A percentile compares a stretch with the other conserved stretches of the same genome.
These are phyloP conservation scores for Clonostachys chloroleuca DNA, from an alignment of 2,329 filamentous ascomycete genomes.

Conservation along the genomic window DNA sequence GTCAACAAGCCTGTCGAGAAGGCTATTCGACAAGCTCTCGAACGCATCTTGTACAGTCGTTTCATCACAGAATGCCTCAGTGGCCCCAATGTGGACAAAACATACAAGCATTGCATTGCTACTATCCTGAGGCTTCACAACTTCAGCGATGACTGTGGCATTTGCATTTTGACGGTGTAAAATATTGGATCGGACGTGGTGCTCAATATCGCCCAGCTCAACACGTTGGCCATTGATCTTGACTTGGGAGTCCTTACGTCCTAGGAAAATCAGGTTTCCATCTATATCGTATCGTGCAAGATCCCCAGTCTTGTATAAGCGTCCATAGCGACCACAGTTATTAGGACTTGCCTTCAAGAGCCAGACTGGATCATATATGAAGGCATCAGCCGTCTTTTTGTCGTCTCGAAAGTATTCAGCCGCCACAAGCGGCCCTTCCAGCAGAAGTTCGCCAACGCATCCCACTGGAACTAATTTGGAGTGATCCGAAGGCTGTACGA, in stretches of 20 bases:
- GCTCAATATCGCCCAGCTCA: constrained; percentile 34
- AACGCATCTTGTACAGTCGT: too few relatives aligned
- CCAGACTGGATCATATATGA: constrained; percentile 3
- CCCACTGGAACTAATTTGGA: neutral
- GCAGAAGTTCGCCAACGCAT: constrained; percentile 31
- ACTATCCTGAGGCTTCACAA: too few relatives aligned
- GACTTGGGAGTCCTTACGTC: constrained; percentile 28
- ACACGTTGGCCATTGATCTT: constrained; percentile 50
- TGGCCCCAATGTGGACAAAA: too few relatives aligned
- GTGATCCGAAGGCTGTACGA: constrained; percentile 9
- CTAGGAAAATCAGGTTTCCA: constrained; percentile 29
- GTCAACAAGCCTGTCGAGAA: too few relatives aligned
- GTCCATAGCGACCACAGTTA: neutral
- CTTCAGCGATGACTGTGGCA: too few relatives aligned
- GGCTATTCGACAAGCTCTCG: too few relatives aligned
- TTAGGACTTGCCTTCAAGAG: neutral
- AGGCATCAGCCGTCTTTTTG: constrained; percentile 2
- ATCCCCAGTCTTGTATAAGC: constrained; percentile 9
- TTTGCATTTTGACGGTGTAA: too few relatives aligned
- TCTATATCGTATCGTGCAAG: constrained; percentile 20
- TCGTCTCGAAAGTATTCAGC: constrained; percentile 19
- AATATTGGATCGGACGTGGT: neutral
- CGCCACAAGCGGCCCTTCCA: constrained; percentile 46
- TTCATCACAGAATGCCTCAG: too few relatives aligned
- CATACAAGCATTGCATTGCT: too few relatives aligned